Conservation (phyloP, 2,329 filamentous ascomycete species). For the Cytospora piceae region DNA sequence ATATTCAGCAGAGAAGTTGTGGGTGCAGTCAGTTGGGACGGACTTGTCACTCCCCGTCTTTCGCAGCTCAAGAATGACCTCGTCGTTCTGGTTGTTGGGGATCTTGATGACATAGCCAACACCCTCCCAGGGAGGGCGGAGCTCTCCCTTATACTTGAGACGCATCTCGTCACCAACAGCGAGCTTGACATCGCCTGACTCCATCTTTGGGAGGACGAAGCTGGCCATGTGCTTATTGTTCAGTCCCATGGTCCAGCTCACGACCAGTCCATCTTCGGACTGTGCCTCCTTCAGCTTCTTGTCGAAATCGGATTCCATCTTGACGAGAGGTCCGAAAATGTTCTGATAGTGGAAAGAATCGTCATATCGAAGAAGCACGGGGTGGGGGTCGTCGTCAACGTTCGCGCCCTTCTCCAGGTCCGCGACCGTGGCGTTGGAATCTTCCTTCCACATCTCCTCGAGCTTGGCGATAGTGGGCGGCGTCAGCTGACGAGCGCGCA, state of each 20-base stretch:
- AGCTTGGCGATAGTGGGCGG: conserved; percentile 94
- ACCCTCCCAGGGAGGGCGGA: conserved; percentile 91
- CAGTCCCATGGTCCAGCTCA: conserved; percentile 91
- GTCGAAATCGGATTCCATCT: conserved; percentile 99
- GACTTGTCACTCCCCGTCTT: conserved; percentile 95
- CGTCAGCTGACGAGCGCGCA: conserved; percentile 89
- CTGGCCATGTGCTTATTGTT: conserved; percentile 98
- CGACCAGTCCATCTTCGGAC: conserved; percentile 91
- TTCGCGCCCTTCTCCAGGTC: conserved; percentile 90
- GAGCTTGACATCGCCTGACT: conserved; percentile 95
- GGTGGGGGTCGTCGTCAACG: conserved; percentile 92
- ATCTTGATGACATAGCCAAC: conserved; percentile 99
- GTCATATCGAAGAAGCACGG: conserved; percentile 90
- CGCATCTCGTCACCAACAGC: conserved; percentile 99
- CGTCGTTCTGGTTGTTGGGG: conserved; percentile 97
- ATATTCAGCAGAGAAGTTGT: conserved; percentile 98
- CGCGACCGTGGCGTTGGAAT: conserved; percentile 82
- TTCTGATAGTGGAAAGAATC: conserved; percentile 99
- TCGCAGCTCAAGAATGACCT: conserved; percentile 92
- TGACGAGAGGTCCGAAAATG: conserved; percentile 95
- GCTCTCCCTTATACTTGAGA: conserved; percentile 91
- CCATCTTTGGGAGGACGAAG: conserved; percentile 94
- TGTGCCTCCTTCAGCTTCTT: conserved; percentile 98
- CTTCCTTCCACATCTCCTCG: conserved; percentile 98
- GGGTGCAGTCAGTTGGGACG: conserved; percentile 92